Base-by-base conservation (phyloP, 768 basidiomycete genomes). In the Megacollybia marginata region DNA sequence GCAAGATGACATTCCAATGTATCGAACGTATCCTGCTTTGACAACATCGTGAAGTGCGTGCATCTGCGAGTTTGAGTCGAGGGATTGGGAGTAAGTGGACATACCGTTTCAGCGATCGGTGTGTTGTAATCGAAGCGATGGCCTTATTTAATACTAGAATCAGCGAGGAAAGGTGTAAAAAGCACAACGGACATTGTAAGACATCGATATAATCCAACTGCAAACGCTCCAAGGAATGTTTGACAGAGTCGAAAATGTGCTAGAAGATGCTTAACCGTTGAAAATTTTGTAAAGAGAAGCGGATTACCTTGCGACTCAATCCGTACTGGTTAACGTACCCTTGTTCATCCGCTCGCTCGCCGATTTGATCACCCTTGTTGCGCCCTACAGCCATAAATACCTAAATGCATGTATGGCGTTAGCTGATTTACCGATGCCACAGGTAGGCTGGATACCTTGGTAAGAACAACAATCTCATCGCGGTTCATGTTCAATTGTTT, bases 131-230 rank as follows among this genome's bases (percentile, higher is more conserved):
- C 67, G 47, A 65, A 67, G 20, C 63, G 59, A 50, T 67, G 65
- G 33, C 68, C 63, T 63, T 55, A 7, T 15, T 40, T 15, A 7
- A 5, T n/a, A 51, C 71, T 15, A 40, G 15, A 19, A 2, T 40
- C 7, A 5, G n/a, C n/a, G n/a, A n/a, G n/a, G n/a, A n/a, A n/a
- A n/a, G n/a, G n/a, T n/a, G n/a, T n/a, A n/a, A 15, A 7, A 19
- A 15, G 2, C 15, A 40, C 5, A 5, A 40, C 38, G 5, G 15
- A 40, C 38, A 40, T 58, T 80, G 79, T 13, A 79, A 60, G 4
- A 79, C 56, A 54, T 80, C 80, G 57, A 81, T 68, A 50, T 79
- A 78, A 45, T 80, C 79, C 31, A 76, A 53, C 32, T 79, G 74
- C 1, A 81, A 63, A 23, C 78, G 65, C 56, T 76, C 61, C 46